phyloP scores from a whole-genome alignment of 2,329 filamentous ascomycete species.

The Colletotrichum salicis region DNA sequence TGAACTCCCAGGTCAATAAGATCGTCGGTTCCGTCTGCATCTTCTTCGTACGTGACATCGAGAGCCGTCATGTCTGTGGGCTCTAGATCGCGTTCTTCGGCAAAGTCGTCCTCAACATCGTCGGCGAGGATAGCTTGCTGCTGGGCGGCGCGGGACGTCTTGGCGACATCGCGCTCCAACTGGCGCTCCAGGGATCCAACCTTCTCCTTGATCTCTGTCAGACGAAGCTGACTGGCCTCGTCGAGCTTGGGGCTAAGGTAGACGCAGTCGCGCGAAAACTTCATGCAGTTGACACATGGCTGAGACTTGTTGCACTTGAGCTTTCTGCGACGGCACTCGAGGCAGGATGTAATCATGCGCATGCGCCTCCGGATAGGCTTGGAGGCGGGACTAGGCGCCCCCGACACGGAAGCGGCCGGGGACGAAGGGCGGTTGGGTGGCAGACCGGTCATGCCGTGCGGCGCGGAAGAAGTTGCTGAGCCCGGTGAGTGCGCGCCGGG shows the following conservation, averaged over 20 bases:
- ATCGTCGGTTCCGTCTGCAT: conserved; percentile 65
- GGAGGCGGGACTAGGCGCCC: conserved; percentile 25
- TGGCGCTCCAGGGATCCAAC: conserved; percentile 77
- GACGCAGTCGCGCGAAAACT: conserved; percentile 64
- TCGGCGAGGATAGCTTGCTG: conserved; percentile 57
- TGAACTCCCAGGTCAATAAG: conserved; percentile 77
- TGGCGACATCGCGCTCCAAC: conserved; percentile 74
- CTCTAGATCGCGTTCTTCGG: conserved; percentile 70
- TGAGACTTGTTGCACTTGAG: conserved; percentile 80
- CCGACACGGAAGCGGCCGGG: conserved; percentile 15
- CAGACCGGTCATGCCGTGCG: conserved; percentile 13
- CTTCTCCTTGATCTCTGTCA: conserved; percentile 83
- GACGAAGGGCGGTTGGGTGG: conserved; percentile 7
- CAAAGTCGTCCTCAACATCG: conserved; percentile 66
- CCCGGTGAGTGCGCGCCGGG: conserved; percentile 28
- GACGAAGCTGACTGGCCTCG: conserved; percentile 73
- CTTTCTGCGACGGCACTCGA: conserved; percentile 79
- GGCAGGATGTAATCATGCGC: conserved; percentile 75
- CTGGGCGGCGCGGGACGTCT: conserved; percentile 44
- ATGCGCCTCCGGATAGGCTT: conserved; percentile 68
- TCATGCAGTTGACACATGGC: conserved; percentile 75
- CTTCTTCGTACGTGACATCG: conserved; percentile 77
- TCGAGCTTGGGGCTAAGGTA: conserved; percentile 77
- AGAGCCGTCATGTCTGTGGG: conserved; percentile 70
- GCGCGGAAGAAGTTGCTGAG: conserved; percentile 23